Base-by-base conservation (phyloP, 345 rosid species). In the Citrus trifoliata region DNA sequence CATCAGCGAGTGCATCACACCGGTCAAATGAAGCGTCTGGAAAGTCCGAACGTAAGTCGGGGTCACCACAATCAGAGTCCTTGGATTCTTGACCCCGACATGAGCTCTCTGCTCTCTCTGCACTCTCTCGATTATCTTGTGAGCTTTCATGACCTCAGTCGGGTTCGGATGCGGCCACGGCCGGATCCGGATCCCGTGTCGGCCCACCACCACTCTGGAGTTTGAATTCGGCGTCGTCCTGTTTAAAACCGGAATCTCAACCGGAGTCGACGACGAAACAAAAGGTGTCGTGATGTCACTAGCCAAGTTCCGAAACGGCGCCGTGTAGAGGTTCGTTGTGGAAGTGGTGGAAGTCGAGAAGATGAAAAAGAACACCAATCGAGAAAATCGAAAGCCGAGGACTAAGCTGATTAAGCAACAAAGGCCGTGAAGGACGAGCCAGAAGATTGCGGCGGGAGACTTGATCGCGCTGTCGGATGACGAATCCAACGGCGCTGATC, bases 131-230 rank as follows among this genome's bases (percentile, higher is more conserved):
- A 97, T 94, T 60, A 97, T 90, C 87, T 73, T 86, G 73, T 97
- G 99, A 46, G 99, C 99, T 80, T 85, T 90, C 97, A 97, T 91
- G 18, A 97, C 98, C 82, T 97, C 99, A 10, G 76, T 42, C 78
- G 98, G 95, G 80, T 93, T 82, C 65, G 99, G 99, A 68, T 94
- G 99, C 21, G 99, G 99, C 99, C 98, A 97, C 3, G 98, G 97
- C 60, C 99, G 95, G 92, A 97, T 94, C 91, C 98, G 93, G 92
- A 97, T 97, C 90, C 99, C 99, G 74, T 97, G 99, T 46, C 99
- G 88, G 19, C 99, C 99, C 0, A 94, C 99, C 10, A 93, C 90
- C 12, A 97, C 98, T 33, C 98, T 80, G 5, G 98, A 93, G 77
- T 83, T 74, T 19, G 77, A 40, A 32, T 25, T 88, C 24, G 82